Evolutionary conservation across 495 filamentous ascomycete genomes (phyloP).

Genomic region (Daldinia bambusicola): DNA sequence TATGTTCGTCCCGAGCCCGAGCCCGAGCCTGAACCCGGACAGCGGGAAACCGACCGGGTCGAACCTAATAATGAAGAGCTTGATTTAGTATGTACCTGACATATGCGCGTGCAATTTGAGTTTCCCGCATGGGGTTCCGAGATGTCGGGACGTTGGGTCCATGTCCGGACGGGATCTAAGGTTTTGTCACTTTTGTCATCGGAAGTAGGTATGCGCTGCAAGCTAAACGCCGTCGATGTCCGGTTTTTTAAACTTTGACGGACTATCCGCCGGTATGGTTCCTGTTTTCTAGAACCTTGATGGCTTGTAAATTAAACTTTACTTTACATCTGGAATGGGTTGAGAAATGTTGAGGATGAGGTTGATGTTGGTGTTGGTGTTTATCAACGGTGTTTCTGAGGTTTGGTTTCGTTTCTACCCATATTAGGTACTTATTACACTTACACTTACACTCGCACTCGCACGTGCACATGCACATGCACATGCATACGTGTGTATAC

Average conservation of each 20-base stretch:
- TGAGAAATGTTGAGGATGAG: too few species aligned
- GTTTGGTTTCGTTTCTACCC: neutral
- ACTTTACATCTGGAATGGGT: neutral
- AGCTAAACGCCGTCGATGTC: neutral
- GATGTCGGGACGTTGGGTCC: conserved; percentile 4
- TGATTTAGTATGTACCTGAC: neutral
- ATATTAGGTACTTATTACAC: too few species aligned
- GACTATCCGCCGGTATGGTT: neutral
- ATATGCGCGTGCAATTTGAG: conserved; percentile 7
- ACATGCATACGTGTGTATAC: neutral
- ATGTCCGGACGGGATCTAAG: neutral
- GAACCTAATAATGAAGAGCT: conserved; percentile 19
- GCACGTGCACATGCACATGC: neutral
- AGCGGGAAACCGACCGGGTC: conserved; percentile 13
- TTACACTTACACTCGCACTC: too few species aligned
- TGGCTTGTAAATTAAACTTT: neutral
- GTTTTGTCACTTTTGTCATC: neutral
- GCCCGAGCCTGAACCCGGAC: neutral
- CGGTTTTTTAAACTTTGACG: conserved; percentile 12
- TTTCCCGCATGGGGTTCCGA: conserved; percentile 7
- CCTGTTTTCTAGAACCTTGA: neutral
- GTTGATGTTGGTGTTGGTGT: conserved; percentile 1
- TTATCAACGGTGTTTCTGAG: too few species aligned
- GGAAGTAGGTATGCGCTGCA: too few species aligned
- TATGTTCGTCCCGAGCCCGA: neutral